Evolutionary conservation across 441 rosid species (phyloP).

Genomic region (Eruca vesicaria): DNA sequence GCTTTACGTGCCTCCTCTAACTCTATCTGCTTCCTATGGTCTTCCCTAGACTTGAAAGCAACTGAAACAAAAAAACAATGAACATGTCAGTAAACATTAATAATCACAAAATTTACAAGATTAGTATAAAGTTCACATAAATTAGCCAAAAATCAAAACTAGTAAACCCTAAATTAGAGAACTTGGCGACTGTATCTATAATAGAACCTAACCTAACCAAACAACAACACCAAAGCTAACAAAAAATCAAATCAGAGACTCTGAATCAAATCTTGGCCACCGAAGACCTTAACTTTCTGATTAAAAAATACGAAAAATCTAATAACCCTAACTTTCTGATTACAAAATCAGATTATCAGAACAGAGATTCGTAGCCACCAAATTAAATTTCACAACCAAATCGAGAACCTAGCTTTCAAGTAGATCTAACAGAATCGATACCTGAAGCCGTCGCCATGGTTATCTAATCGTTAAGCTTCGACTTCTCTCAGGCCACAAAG

Average conservation of each 20-base stretch:
- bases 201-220: not conserved
- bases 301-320: not conserved
- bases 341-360: not conserved
- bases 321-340: not conserved
- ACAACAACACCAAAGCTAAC: not conserved
- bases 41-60: slow-evolving; percentile 91
- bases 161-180: not conserved
- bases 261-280: not conserved
- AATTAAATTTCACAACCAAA: not conserved
- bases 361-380: not conserved
- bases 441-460: slow-evolving; percentile 39
- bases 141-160: not conserved
- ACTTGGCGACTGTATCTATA: not conserved
- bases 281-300: not conserved
- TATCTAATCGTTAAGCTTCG: slow-evolving; percentile 3
- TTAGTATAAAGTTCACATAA: not conserved
- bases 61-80: slow-evolving; percentile 43
- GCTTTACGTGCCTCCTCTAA: slow-evolving; percentile 94
- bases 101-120: not conserved
- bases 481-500: not conserved
- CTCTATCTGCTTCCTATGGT: slow-evolving; percentile 78
- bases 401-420: not conserved
- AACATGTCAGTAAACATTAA: not conserved
- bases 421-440: not conserved
- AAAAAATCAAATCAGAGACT: not conserved